phyloP scores from a whole-genome alignment of 257 asterid species.

The Rauvolfia tetraphylla region DNA sequence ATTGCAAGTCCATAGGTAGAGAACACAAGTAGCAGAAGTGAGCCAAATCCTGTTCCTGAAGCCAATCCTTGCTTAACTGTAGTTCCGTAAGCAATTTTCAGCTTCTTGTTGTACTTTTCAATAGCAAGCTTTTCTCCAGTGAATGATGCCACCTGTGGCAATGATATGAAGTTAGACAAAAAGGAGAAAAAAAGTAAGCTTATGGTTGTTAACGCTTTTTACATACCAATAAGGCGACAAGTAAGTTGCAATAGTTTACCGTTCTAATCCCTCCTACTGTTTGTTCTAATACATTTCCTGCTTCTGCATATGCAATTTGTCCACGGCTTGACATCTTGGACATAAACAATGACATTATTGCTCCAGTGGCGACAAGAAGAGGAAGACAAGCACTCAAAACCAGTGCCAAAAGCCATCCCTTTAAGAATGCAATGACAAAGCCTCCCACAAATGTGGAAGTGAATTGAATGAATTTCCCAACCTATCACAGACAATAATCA shows the following conservation, averaged over 20 bases:
- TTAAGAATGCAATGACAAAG: conserved; percentile 46
- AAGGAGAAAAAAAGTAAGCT: background rate
- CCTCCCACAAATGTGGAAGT: conserved; percentile 58
- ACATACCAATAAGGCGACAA: background rate
- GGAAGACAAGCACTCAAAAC: conserved; percentile 52
- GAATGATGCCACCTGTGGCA: conserved; percentile 60
- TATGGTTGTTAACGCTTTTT: background rate
- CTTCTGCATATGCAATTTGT: conserved; percentile 70
- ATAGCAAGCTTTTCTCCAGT: conserved; percentile 55
- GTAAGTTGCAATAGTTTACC: conserved; percentile 28
- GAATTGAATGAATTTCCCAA: conserved; percentile 53
- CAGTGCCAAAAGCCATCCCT: conserved; percentile 58
- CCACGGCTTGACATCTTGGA: conserved; percentile 48
- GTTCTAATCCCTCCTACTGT: conserved; percentile 75
- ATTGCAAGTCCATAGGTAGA: conserved; percentile 52
- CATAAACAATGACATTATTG: conserved; percentile 39
- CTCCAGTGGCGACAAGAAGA: conserved; percentile 33
- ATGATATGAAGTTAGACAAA: background rate
- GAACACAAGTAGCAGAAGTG: conserved; percentile 31
- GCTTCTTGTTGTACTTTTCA: conserved; percentile 38
- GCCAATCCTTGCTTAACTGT: conserved; percentile 50
- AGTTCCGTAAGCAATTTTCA: conserved; percentile 37
- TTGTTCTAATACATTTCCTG: conserved; percentile 71
- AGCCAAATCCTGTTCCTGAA: conserved; percentile 59
- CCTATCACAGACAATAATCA: conserved; percentile 32